Evolutionary conservation across 805 yeast species (phyloP).

Genomic region (Nakazawaea ishiwadae): DNA sequence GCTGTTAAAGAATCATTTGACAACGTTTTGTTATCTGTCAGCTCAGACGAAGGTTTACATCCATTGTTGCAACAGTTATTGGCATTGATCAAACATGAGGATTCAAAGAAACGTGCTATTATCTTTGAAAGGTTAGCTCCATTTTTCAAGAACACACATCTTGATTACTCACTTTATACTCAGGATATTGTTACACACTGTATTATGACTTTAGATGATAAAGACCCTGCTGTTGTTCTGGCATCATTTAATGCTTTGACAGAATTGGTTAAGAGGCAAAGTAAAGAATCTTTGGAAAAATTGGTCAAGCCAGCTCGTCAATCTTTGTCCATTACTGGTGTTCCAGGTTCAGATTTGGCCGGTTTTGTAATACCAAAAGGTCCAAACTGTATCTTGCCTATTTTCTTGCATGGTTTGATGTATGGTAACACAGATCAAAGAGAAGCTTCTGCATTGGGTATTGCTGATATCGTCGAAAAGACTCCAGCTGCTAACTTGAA

Average conservation of each 20-base stretch:
- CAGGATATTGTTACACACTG: constrained; percentile 72
- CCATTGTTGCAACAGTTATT: constrained; percentile 80
- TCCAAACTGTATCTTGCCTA: constrained; percentile 82
- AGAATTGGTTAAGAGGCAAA: constrained; percentile 62
- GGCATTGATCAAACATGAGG: constrained; percentile 73
- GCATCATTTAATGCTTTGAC: constrained; percentile 63
- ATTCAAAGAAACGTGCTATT: constrained; percentile 55
- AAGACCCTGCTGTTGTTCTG: constrained; percentile 54
- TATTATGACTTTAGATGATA: constrained; percentile 69
- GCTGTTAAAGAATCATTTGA: constrained; percentile 57
- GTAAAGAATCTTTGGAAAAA: constrained; percentile 72
- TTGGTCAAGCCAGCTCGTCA: constrained; percentile 78
- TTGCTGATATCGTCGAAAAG: constrained; percentile 79
- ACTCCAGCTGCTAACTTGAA: constrained; percentile 80
- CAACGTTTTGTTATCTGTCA: constrained; percentile 66
- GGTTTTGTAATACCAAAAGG: constrained; percentile 80
- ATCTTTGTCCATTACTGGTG: constrained; percentile 63
- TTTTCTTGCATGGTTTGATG: constrained; percentile 93
- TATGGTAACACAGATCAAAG: constrained; percentile 83
- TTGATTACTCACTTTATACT: constrained; percentile 70
- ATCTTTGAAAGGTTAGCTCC: constrained; percentile 63
- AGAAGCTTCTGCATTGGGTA: constrained; percentile 82
- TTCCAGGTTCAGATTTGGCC: constrained; percentile 57
- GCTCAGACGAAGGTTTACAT: constrained; percentile 74
- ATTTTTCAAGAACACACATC: constrained; percentile 60